phyloP scores from a whole-genome alignment of 2,329 filamentous ascomycete genomes.

The Fusarium brachygibbosum region DNA sequence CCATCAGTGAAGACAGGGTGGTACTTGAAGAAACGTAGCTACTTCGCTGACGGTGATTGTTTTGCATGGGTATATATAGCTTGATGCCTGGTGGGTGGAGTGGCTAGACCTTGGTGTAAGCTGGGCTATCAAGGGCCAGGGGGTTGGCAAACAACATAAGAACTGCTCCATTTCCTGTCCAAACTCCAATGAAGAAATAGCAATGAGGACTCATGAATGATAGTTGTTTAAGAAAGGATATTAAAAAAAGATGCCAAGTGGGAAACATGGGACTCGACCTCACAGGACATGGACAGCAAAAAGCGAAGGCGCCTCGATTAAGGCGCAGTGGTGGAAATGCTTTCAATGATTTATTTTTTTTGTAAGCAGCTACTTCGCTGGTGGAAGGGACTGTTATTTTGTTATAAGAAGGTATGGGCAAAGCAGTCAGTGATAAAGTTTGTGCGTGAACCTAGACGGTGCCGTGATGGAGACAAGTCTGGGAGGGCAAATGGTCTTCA shows the following conservation, averaged over 20 bases:
- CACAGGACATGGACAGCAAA: not conserved
- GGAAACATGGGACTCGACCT: not conserved
- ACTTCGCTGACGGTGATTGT: constrained; percentile 1
- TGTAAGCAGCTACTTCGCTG: constrained; percentile 3
- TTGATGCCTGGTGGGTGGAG: not conserved
- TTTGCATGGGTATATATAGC: not conserved
- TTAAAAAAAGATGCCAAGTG: not conserved
- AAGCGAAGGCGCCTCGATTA: not conserved
- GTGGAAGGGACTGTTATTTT: not conserved
- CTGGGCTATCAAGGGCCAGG: not conserved
- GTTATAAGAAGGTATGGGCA: too few relatives aligned
- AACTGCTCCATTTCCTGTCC: too few relatives aligned
- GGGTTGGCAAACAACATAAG: too few relatives aligned
- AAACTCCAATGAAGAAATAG: too few relatives aligned
- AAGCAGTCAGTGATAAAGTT: too few relatives aligned
- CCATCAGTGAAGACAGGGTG: not conserved
- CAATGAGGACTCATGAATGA: too few relatives aligned
- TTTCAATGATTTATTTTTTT: too few relatives aligned
- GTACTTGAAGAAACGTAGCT: not conserved
- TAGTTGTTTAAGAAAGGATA: too few relatives aligned
- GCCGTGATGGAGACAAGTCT: too few relatives aligned
- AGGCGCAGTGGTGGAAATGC: too few relatives aligned
- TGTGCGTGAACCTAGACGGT: too few relatives aligned
- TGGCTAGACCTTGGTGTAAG: not conserved
- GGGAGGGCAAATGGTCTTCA: too few relatives aligned